Base-by-base conservation (phyloP, 495 filamentous ascomycete species). In the Lasiosphaeria hispida region DNA sequence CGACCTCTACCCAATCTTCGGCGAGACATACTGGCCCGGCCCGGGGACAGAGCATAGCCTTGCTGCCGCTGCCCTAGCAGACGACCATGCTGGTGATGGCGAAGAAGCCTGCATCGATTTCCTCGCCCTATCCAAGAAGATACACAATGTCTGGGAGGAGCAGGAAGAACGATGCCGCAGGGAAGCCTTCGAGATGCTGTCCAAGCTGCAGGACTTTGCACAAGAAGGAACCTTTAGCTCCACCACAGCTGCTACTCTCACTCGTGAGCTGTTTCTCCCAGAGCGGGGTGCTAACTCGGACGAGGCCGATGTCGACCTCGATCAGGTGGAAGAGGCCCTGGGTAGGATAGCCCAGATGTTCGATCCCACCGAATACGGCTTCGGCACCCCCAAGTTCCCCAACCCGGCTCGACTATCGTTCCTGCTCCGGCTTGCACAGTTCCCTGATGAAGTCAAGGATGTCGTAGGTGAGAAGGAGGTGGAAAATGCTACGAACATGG, bases 11-110 rank as follows among this genome's bases (percentile, higher is more conserved):
- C 94, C 94, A 0, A 85, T 98, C 17, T 97, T 96, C 71, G 95
- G 95, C 45, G 95, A 92, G 17, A 97, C 94, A 35, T 98, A 98
- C 70, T 97, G 90, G 89, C 91, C 94, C 9, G 91, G 92, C 2
- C 76, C 77, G n/a, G 75, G 90, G 83, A 56, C 87, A 75, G 63
- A 82, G 77, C 53, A 82, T 77, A 50, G 76, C 68, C 42, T 70
- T 53, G 59, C 62, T 6, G 65, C 61, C 11, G 65, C 56, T 30
- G 57, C 52, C 39, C 34, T 41, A n/a, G 57, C 58, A 2, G 57
- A 56, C 10, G 64, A 55, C 30, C 23, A 41, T 7, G 58, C 45
- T 7, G 41, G 39, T 10, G 50, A n/a, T 15, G 48, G 57, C 59
- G 79, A 81, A 9, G 85, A 85, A 23, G 80, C 83, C 7, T 81